These are phyloP conservation scores for Apiospora malaysiana DNA, from an alignment of 2,329 filamentous ascomycete species.

Conservation along the genomic window DNA sequence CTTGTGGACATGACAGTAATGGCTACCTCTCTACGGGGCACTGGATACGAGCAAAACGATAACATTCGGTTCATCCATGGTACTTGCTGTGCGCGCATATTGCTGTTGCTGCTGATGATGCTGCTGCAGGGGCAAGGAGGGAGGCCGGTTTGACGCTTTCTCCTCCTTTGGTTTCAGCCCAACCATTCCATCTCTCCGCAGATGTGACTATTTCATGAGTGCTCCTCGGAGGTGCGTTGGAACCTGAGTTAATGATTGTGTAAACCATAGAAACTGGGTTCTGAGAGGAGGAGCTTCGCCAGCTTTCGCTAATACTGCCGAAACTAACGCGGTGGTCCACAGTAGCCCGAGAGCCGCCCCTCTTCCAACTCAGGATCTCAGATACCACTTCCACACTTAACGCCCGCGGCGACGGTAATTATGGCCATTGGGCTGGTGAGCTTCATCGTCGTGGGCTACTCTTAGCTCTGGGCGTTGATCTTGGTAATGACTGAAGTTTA, in stretches of 20 bases:
- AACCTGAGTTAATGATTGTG: neutral
- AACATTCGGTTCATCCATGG: neutral
- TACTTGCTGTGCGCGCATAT: neutral
- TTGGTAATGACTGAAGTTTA: neutral
- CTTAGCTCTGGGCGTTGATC: neutral
- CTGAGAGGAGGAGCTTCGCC: neutral
- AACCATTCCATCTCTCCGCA: neutral
- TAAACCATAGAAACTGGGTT: neutral
- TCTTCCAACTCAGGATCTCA: neutral
- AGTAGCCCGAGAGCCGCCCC: constrained; percentile 15
- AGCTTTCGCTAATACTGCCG: constrained; percentile 13
- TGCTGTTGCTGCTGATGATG: neutral
- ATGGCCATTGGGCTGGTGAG: neutral
- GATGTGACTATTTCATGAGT: neutral
- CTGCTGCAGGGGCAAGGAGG: neutral
- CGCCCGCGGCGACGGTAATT: neutral
- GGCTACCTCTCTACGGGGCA: neutral
- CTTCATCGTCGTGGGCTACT: neutral
- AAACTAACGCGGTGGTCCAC: constrained; percentile 13
- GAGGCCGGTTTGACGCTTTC: neutral
- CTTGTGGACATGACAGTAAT: neutral
- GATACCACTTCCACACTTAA: neutral
- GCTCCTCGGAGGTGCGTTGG: constrained; percentile 1
- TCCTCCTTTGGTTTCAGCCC: neutral
- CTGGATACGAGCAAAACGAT: neutral